Percentiles rank a stretch among this genome's conserved stretches.
Evolutionary conservation across 441 rosid genomes (phyloP).

Genomic region (Erodium texanum): DNA sequence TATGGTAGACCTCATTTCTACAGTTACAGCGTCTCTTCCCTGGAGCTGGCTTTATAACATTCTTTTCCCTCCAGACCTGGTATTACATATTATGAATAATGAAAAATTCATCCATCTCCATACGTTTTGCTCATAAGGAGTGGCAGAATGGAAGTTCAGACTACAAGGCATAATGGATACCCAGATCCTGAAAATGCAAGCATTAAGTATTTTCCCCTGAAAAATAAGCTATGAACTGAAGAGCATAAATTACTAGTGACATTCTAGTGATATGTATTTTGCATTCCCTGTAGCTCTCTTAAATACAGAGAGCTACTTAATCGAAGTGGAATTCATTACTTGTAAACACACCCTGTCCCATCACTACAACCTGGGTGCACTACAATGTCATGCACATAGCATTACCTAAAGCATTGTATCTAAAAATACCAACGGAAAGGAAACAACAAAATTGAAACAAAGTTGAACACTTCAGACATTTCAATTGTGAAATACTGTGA

Average conservation of each 20-base stretch:
- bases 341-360: not conserved
- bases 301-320: not conserved
- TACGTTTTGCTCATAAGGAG: not conserved
- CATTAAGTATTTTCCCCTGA: not conserved
- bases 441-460: not conserved
- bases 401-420: not conserved
- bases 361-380: not conserved
- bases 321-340: not conserved
- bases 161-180: not conserved
- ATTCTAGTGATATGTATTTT: not conserved
- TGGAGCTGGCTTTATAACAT: slow-evolving; percentile 79
- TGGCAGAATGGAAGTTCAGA: not conserved
- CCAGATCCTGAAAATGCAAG: not conserved
- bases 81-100: slow-evolving; percentile 5
- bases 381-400: not conserved
- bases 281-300: not conserved
- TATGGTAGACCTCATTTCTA: slow-evolving; percentile 93
- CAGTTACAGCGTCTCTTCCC: slow-evolving; percentile 93
- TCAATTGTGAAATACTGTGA: not conserved
- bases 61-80: slow-evolving; percentile 98
- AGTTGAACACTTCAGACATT: not conserved
- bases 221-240: not conserved
- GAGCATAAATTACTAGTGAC: not conserved
- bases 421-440: not conserved
- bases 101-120: not conserved